phyloP scores from a whole-genome alignment of 1,284 basidiomycete genomes.

The Pseudozyma sp. region DNA sequence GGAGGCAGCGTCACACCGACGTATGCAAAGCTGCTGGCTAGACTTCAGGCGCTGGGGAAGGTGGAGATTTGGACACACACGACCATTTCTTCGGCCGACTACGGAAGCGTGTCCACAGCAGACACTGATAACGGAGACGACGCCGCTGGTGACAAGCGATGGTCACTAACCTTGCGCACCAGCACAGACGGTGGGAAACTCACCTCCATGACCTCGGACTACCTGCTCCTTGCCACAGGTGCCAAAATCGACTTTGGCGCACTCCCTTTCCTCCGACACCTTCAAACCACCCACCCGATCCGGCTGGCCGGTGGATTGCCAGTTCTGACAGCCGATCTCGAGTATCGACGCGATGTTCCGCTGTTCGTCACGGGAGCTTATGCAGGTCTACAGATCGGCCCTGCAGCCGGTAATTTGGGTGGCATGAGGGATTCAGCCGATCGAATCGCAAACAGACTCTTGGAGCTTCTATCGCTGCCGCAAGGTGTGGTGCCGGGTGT shows the following conservation, averaged over 20 bases:
- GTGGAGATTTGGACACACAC: conserved; percentile 60
- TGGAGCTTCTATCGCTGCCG: conserved; percentile 27
- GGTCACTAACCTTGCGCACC: conserved; percentile 38
- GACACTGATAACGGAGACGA: neutral
- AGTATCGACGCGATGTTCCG: conserved; percentile 61
- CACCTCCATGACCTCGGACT: conserved; percentile 35
- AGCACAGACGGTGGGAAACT: conserved; percentile 4
- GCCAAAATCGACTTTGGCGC: conserved; percentile 48
- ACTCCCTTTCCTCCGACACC: conserved; percentile 55
- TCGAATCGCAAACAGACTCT: conserved; percentile 62
- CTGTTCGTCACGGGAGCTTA: conserved; percentile 68
- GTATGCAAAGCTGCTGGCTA: conserved; percentile 55
- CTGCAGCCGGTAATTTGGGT: conserved; percentile 68
- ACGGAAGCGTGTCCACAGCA: neutral
- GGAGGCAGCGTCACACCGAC: conserved; percentile 68
- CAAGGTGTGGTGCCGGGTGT: conserved; percentile 14
- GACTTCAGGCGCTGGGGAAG: conserved; percentile 47
- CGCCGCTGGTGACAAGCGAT: conserved; percentile 16
- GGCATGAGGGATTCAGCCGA: conserved; percentile 69
- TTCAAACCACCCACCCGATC: conserved; percentile 51
- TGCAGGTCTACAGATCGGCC: conserved; percentile 65
- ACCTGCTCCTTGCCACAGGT: conserved; percentile 66
- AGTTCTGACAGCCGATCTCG: conserved; percentile 64
- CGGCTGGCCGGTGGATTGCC: conserved; percentile 65
- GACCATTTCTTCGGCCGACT: conserved; percentile 32